phyloP scores from a whole-genome alignment of 257 asterid genomes.

The Nicotiana tomentosiformis region DNA sequence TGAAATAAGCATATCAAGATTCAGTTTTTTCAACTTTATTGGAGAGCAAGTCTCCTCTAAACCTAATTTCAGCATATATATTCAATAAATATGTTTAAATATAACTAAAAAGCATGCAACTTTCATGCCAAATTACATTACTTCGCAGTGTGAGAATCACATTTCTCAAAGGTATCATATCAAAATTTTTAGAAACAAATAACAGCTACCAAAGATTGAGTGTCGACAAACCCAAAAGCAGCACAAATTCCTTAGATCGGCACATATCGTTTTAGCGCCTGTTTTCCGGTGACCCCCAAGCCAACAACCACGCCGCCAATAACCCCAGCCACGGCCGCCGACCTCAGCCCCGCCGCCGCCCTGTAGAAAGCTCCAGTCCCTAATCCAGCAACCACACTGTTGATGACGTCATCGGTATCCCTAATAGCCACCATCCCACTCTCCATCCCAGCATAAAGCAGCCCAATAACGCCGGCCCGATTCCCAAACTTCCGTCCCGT shows the following conservation, averaged over 20 bases:
- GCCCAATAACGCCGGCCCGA: slow-evolving; percentile 70
- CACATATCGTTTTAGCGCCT: slow-evolving; percentile 40
- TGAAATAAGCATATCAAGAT: neutral
- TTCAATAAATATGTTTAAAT: slow-evolving; percentile 8
- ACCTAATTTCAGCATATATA: slow-evolving; percentile 1
- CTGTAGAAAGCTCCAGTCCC: slow-evolving; percentile 48
- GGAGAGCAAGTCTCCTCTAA: neutral
- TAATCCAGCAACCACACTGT: slow-evolving; percentile 39
- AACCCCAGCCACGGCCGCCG: slow-evolving; percentile 49
- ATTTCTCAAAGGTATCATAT: slow-evolving; percentile 1
- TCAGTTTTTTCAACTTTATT: neutral
- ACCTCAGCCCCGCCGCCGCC: slow-evolving; percentile 47
- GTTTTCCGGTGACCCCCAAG: slow-evolving; percentile 40
- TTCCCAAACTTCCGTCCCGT: slow-evolving; percentile 68
- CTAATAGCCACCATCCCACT: slow-evolving; percentile 62
- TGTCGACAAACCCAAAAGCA: neutral
- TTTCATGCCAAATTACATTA: slow-evolving; percentile 16
- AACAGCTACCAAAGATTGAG: slow-evolving; percentile 13
- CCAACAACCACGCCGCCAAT: slow-evolving; percentile 43
- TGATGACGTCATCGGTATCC: slow-evolving; percentile 37
- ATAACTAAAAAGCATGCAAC: slow-evolving; percentile 15
- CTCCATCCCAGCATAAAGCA: slow-evolving; percentile 82
- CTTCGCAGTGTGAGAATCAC: neutral
- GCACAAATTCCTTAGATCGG: slow-evolving; percentile 27
- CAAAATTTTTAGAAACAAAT: slow-evolving; percentile 26